Evolutionary conservation across 2,329 filamentous ascomycete species (phyloP).

Genomic region (Ciborinia camelliae): DNA sequence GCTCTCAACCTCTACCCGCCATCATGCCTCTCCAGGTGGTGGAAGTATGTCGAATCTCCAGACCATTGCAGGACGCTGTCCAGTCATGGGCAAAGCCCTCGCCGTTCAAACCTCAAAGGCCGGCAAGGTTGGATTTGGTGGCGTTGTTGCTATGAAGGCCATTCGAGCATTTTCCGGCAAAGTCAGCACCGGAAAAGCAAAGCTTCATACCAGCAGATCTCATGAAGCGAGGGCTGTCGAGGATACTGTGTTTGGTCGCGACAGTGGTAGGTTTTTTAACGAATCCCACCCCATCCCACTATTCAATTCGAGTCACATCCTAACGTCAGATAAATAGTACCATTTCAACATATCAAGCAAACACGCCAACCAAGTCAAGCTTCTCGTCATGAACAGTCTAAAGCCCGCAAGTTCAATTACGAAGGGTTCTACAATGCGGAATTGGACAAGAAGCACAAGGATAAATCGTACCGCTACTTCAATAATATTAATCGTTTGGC

Average conservation of each 20-base stretch:
- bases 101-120: slow-evolving; percentile 72
- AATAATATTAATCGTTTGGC: slow-evolving; percentile 99
- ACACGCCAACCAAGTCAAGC: slow-evolving; percentile 27
- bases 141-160: slow-evolving; percentile 45
- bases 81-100: slow-evolving; percentile 97
- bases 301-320: not conserved
- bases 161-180: slow-evolving; percentile 51
- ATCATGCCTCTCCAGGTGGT: slow-evolving; percentile 65
- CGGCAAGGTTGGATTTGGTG: slow-evolving; percentile 43
- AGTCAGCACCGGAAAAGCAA: slow-evolving; percentile 59
- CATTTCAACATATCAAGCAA: slow-evolving; percentile 33
- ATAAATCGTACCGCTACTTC: slow-evolving; percentile 99
- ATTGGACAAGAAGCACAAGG: slow-evolving; percentile 97
- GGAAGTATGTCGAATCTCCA: slow-evolving; percentile 97
- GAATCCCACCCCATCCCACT: not conserved
- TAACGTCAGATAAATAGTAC: slow-evolving; percentile 34
- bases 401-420: slow-evolving; percentile 75
- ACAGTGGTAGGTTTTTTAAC: slow-evolving; percentile 46
- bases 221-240: slow-evolving; percentile 78
- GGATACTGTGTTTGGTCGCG: slow-evolving; percentile 47
- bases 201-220: slow-evolving; percentile 74
- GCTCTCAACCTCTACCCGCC: slow-evolving; percentile 66
- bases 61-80: slow-evolving; percentile 89
- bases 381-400: slow-evolving; percentile 28
- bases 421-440: slow-evolving; percentile 83